Percentiles rank a stretch among this genome's conserved stretches.
Conservation (phyloP, 164 flowering plant genomes). For the Piper betle region DNA sequence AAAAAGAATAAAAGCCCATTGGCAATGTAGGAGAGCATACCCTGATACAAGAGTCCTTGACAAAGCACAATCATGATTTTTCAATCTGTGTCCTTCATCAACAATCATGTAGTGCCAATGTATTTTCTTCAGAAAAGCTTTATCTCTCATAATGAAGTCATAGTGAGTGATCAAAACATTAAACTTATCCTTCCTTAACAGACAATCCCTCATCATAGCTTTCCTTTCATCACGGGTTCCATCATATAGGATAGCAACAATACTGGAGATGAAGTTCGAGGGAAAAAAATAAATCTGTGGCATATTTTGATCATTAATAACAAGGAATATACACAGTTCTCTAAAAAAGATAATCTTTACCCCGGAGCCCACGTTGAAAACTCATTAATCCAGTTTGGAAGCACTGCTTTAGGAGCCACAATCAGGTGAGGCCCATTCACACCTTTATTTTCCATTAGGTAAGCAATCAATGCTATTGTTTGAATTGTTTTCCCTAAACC, state of each 20-base stretch:
- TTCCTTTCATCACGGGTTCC: conserved; percentile 84
- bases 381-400: conserved; percentile 90
- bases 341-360: conserved; percentile 17
- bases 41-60: conserved; percentile 54
- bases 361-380: conserved; percentile 93
- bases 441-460: conserved; percentile 79
- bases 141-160: conserved; percentile 95
- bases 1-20: neutral
- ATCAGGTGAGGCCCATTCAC: conserved; percentile 92
- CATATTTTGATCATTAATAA: neutral
- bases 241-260: conserved; percentile 77
- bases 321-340: neutral
- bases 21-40: conserved; percentile 24
- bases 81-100: conserved; percentile 97
- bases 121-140: conserved; percentile 75
- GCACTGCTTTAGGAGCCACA: conserved; percentile 97
- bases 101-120: conserved; percentile 92
- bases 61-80: conserved; percentile 83
- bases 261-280: conserved; percentile 24
- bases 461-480: conserved; percentile 84
- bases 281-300: conserved; percentile 1
- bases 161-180: conserved; percentile 93
- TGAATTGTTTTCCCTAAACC: conserved; percentile 99
- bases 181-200: conserved; percentile 66
- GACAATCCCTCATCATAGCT: conserved; percentile 55